Conservation (phyloP, 148 eudicot genomes). For the Diospyros lotus region DNA sequence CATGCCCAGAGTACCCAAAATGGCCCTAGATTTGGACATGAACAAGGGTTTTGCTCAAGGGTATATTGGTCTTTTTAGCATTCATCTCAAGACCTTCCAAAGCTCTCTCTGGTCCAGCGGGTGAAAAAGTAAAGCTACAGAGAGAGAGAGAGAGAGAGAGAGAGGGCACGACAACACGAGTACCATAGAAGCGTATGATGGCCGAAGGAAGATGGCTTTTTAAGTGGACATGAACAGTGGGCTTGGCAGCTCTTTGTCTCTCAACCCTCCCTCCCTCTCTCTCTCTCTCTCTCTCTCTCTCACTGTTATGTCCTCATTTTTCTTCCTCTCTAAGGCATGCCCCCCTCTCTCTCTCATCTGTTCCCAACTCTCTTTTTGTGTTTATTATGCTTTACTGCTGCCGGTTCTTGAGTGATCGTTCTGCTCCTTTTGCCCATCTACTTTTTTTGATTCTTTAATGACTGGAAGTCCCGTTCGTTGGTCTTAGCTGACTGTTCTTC, state of each 20-base stretch:
- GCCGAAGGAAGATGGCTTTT: conserved; percentile 27
- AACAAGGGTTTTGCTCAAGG: neutral
- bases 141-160: neutral
- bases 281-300: conserved; percentile 28
- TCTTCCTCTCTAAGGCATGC: conserved; percentile 26
- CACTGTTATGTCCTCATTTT: conserved; percentile 7
- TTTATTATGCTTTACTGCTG: conserved; percentile 19
- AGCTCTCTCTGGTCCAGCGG: conserved; percentile 16
- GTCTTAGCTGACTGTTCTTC: conserved; percentile 2
- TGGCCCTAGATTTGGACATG: conserved; percentile 10
- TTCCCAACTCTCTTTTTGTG: conserved; percentile 27
- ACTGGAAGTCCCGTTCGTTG: conserved; percentile 18
- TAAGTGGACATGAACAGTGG: conserved; percentile 39
- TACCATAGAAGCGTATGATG: conserved; percentile 28
- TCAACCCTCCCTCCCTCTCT: conserved; percentile 11
- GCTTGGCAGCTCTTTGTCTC: conserved; percentile 44
- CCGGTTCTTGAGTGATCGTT: conserved; percentile 12
- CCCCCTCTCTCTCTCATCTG: conserved; percentile 22
- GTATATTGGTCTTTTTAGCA: conserved; percentile 13
- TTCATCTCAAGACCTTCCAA: conserved; percentile 9
- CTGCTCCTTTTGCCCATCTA: conserved; percentile 20
- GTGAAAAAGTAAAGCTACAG: conserved; percentile 14
- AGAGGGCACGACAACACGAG: neutral
- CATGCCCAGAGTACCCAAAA: conserved; percentile 3
- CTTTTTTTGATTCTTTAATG: conserved; percentile 18